Conservation (phyloP, 345 rosid species). For the Rhizophora mangle region DNA sequence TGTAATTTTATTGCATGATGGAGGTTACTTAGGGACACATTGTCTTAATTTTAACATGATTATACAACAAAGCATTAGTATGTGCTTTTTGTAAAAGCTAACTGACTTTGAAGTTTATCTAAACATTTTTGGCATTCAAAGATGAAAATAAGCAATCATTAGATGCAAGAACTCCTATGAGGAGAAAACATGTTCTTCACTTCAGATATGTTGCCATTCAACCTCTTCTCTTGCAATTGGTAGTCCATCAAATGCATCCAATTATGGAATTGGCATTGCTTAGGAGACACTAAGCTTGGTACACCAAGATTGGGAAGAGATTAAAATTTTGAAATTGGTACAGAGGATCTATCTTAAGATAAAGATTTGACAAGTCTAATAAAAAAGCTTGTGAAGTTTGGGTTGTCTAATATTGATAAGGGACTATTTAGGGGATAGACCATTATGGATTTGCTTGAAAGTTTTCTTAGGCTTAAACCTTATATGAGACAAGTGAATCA, state of each 20-base stretch:
- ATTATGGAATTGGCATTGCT: constrained; percentile 89
- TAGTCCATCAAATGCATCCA: constrained; percentile 71
- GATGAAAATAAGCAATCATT: constrained; percentile 54
- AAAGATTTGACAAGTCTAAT: constrained; percentile 75
- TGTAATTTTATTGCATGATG: constrained; percentile 25
- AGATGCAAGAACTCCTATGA: constrained; percentile 38
- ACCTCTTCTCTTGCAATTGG: constrained; percentile 34
- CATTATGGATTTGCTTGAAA: constrained; percentile 91
- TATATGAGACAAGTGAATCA: constrained; percentile 47
- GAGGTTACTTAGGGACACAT: constrained; percentile 13
- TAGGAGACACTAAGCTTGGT: constrained; percentile 76
- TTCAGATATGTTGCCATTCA: constrained; percentile 44
- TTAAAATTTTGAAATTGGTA: constrained; percentile 63
- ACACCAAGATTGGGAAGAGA: constrained; percentile 67
- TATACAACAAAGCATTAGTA: neutral
- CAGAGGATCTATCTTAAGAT: constrained; percentile 65
- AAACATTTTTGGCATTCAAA: constrained; percentile 71
- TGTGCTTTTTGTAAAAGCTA: neutral
- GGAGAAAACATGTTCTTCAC: constrained; percentile 40
- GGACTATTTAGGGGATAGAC: constrained; percentile 92
- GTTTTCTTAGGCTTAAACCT: constrained; percentile 63
- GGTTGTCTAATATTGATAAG: constrained; percentile 90
- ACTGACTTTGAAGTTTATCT: constrained; percentile 3
- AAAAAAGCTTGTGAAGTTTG: constrained; percentile 77
- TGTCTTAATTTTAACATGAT: neutral